A percentile compares a stretch with the other conserved stretches of the same genome.
These are phyloP conservation scores for Penicillium thymicola DNA, from an alignment of 2,329 filamentous ascomycete genomes.

Conservation along the genomic window DNA sequence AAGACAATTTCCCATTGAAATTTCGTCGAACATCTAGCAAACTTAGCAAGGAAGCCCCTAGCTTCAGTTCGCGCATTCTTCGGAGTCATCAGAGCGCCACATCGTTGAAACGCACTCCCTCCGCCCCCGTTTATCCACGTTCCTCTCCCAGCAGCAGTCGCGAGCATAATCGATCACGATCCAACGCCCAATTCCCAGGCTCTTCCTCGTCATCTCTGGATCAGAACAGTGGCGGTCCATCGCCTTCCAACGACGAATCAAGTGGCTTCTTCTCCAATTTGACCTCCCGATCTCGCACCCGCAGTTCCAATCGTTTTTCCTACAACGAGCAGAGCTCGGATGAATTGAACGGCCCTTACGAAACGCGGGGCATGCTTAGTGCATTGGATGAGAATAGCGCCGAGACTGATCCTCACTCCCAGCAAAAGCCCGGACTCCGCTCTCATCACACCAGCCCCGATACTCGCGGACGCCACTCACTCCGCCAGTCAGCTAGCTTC, in stretches of 20 bases:
- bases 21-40: conserved; percentile 43
- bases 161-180: conserved; percentile 46
- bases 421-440: conserved; percentile 42
- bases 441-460: conserved; percentile 55
- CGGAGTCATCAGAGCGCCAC: conserved; percentile 44
- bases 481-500: conserved; percentile 67
- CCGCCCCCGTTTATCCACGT: conserved; percentile 45
- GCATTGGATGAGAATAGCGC: conserved; percentile 41
- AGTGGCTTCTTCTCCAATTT: conserved; percentile 26
- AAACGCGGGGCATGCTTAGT: conserved; percentile 45
- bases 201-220: conserved; percentile 50
- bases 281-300: conserved; percentile 33
- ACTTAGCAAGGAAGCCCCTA: conserved; percentile 46
- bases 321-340: conserved; percentile 41
- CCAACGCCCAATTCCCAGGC: conserved; percentile 41
- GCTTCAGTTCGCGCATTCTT: conserved; percentile 40
- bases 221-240: conserved; percentile 40
- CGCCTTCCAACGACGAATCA: conserved; percentile 38
- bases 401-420: conserved; percentile 30
- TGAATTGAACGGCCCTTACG: conserved; percentile 46
- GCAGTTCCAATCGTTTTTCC: conserved; percentile 35
- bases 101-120: conserved; percentile 47
- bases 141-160: conserved; percentile 39
- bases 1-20: conserved; percentile 38
- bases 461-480: conserved; percentile 52